Percentiles rank a stretch among this genome's conserved stretches.
These are phyloP conservation scores for Morella rubra DNA, from an alignment of 306 rosid genomes.

Conservation along the genomic window DNA sequence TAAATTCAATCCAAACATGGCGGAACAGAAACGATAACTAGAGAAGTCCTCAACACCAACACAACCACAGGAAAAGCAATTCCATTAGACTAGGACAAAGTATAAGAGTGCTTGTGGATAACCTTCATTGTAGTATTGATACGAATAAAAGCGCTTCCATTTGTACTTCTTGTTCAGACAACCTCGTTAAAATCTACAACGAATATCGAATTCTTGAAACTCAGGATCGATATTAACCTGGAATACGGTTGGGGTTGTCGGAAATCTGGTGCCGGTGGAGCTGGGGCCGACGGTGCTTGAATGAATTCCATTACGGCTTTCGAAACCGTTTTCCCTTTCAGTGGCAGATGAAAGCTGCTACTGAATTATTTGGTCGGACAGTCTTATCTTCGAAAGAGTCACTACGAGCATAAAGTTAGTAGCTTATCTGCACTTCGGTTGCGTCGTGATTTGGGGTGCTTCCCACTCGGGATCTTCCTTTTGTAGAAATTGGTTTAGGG, in stretches of 20 bases:
- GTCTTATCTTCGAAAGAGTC: background rate
- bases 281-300: background rate
- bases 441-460: background rate
- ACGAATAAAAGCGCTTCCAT: background rate
- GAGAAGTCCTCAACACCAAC: background rate
- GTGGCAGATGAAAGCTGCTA: background rate
- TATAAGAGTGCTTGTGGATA: background rate
- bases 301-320: background rate
- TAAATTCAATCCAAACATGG: background rate
- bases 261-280: background rate
- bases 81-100: background rate
- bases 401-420: background rate
- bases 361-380: background rate
- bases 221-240: constrained; percentile 10
- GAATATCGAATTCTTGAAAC: background rate
- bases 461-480: no score
- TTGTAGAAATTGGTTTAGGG: no score
- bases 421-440: background rate
- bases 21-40: background rate
- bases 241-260: constrained; percentile 30
- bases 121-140: background rate
- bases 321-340: background rate
- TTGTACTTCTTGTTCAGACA: background rate
- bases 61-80: background rate
- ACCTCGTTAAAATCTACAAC: background rate